phyloP scores from a whole-genome alignment of 208 protist genomes.

The Leishmania braziliensis region DNA sequence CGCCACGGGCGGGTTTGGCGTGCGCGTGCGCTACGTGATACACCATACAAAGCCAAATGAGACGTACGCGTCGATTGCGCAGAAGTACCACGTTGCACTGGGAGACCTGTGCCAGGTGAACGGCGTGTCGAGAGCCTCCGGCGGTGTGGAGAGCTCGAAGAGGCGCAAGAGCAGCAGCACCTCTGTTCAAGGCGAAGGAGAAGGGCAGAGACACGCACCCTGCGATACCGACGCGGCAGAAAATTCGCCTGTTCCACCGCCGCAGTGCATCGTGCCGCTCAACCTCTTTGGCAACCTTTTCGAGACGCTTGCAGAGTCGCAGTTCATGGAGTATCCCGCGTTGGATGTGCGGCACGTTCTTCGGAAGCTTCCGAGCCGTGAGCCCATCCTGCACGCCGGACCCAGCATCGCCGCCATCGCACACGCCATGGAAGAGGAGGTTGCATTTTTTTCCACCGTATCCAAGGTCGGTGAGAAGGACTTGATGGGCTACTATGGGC shows the following conservation, averaged over 20 bases:
- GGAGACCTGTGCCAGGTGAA: conserved; percentile 28
- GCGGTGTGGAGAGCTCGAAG: not conserved
- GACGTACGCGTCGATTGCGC: conserved; percentile 50
- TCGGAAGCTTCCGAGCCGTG: conserved; percentile 38
- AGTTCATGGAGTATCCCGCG: conserved; percentile 40
- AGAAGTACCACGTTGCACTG: conserved; percentile 46
- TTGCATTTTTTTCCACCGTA: conserved; percentile 47
- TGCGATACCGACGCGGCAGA: not conserved
- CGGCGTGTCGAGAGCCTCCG: not conserved
- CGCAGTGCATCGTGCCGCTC: conserved; percentile 51
- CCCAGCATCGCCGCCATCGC: conserved; percentile 54
- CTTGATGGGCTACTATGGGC: conserved; percentile 39
- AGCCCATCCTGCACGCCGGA: conserved; percentile 55
- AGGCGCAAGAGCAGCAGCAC: not conserved
- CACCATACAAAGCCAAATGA: conserved; percentile 48
- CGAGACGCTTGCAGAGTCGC: conserved; percentile 52
- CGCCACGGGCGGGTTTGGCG: conserved; percentile 1
- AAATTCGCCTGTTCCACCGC: conserved; percentile 8
- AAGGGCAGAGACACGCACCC: not conserved
- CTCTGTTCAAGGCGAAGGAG: not conserved
- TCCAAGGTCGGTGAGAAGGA: conserved; percentile 52
- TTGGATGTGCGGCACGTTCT: conserved; percentile 62
- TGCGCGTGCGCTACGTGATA: conserved; percentile 35
- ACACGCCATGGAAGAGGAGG: conserved; percentile 45
- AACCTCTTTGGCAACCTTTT: conserved; percentile 61